Evolutionary conservation across 2,329 filamentous ascomycete genomes (phyloP), one percentile per base, ranked within the genome.

Genomic region (Bisporella sp.): DNA sequence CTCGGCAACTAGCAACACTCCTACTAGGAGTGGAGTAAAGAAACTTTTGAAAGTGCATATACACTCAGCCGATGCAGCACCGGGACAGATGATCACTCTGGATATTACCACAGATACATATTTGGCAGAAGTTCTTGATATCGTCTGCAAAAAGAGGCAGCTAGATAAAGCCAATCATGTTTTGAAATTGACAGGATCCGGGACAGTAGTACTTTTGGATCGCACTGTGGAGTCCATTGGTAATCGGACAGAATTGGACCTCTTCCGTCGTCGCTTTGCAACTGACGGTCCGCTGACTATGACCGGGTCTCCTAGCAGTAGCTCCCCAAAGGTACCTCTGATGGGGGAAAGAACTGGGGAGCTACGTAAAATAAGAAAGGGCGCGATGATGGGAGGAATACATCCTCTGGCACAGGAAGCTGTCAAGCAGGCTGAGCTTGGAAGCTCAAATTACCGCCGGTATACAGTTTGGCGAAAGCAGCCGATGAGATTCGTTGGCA

Each of bases 381-480:
- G 72, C 54, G 77, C 78, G 54, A 37, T 37, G 35, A 76, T 75
- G 64, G 72, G 78, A 46, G 79, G 79, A 9, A 73, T 74, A 21
- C 83, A 89, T 62, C 85, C 86, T 21, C 74, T 89, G 45, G 81
- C 84, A 12, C 80, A 81, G 55, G 79, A 84, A 64, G 73, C 76
- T 13, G 68, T 78, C 53, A 79, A 79, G 67, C 75, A 79, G 58
- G 78, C 81, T 50, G 79, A 81, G 62, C 69, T 78, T 45, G 75
- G 73, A 56, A 71, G 70, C 61, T 73, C 75, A 41, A 82, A 76
- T 60, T 86, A 87, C 70, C 85, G 87, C 62, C 85, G 84, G 59
- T 93, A 89, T 68, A 82, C 81, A 9, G 88, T 95, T 12, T 87
- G 85, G 72, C 82, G 88, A 56, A 89, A 90, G 68, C 87, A 91